Conservation (phyloP, 73 alveolate species). For the Symbiodinium natans region DNA sequence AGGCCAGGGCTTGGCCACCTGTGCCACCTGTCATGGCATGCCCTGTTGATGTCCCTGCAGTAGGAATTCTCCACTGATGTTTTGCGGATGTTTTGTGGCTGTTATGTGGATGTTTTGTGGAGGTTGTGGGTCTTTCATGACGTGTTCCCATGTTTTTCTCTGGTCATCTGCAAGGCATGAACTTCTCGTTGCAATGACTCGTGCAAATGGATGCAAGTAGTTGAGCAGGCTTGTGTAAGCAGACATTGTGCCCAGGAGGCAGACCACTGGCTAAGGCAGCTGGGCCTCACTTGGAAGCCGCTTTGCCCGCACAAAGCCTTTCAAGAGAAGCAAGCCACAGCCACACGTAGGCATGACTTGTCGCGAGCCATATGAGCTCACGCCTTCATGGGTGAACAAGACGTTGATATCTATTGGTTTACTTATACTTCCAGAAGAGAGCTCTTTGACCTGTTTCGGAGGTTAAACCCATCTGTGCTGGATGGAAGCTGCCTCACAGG, state of each 20-base stretch:
- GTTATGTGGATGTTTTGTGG: background rate
- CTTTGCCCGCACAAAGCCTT: background rate
- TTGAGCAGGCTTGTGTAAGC: background rate
- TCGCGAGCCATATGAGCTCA: too few relatives aligned
- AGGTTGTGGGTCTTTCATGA: too few relatives aligned
- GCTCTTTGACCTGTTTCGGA: too few relatives aligned
- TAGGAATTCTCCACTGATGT: background rate
- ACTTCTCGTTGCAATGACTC: too few relatives aligned
- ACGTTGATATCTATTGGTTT: too few relatives aligned
- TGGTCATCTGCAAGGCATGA: too few relatives aligned
- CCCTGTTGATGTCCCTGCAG: background rate
- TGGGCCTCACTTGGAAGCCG: constrained; percentile 71
- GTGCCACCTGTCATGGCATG: too few relatives aligned
- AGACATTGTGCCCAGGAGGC: constrained; percentile 23
- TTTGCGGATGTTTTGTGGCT: background rate
- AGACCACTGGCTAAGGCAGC: constrained; percentile 34
- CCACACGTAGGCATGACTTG: too few relatives aligned
- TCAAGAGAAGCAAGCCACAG: background rate
- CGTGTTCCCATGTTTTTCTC: background rate
- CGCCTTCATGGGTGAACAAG: too few relatives aligned
- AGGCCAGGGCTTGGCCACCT: constrained; percentile 13
- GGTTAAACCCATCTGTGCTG: constrained; percentile 49
- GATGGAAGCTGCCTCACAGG: constrained; percentile 65
- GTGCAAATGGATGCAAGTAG: too few relatives aligned
- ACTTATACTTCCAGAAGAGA: too few relatives aligned